Evolutionary conservation across 2,329 filamentous ascomycete species (phyloP).

Genomic region (Aaosphaeria pasadenensis): DNA sequence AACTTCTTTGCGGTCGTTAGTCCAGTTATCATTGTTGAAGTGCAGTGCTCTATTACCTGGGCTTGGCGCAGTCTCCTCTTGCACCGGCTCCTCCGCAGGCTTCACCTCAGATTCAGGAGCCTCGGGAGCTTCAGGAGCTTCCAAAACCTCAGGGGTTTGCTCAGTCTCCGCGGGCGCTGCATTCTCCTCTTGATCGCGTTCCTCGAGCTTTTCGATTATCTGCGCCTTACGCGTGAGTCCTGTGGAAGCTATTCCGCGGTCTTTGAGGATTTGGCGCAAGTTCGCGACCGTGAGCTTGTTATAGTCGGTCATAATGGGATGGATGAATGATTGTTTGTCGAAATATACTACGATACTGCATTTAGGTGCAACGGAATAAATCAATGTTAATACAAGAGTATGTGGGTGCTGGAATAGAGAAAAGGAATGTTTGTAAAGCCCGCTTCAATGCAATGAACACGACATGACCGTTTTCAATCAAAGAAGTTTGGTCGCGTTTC

Average conservation of each 20-base stretch:
- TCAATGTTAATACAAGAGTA: background rate
- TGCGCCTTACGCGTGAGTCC: slow-evolving; percentile 48
- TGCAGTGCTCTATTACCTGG: background rate
- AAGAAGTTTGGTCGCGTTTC: background rate
- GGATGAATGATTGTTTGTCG: background rate
- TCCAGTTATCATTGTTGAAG: too few species aligned
- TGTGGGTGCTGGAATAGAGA: background rate
- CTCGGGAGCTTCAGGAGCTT: slow-evolving; percentile 1
- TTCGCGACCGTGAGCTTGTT: slow-evolving; percentile 46
- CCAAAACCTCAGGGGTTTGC: background rate
- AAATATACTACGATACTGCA: too few species aligned
- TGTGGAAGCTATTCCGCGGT: slow-evolving; percentile 44
- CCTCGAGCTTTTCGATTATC: slow-evolving; percentile 45
- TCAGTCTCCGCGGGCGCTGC: slow-evolving; percentile 9
- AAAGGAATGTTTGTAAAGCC: background rate
- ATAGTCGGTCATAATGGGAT: slow-evolving; percentile 39
- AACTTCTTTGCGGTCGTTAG: background rate
- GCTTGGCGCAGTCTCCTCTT: background rate
- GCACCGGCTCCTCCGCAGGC: background rate
- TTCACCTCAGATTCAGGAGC: slow-evolving; percentile 4
- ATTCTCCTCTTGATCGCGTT: slow-evolving; percentile 16
- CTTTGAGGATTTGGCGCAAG: slow-evolving; percentile 45
- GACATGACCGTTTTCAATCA: background rate
- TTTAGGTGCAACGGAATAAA: too few species aligned
- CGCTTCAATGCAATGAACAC: background rate